These are phyloP conservation scores for Grosmannia huntii DNA, from an alignment of 2,329 filamentous ascomycete species.

Conservation along the genomic window DNA sequence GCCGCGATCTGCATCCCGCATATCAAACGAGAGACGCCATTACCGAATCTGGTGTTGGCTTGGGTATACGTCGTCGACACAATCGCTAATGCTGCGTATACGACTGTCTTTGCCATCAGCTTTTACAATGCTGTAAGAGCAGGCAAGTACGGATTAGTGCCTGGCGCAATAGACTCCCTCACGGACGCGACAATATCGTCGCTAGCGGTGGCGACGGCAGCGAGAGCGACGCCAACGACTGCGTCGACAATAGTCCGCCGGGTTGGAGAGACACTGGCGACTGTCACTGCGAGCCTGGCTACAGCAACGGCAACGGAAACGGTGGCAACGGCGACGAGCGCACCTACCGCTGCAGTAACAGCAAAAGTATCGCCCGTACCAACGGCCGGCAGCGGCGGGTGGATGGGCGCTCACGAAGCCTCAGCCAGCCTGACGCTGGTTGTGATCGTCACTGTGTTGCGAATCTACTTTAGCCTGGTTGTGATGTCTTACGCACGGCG, in stretches of 20 bases:
- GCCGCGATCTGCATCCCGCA: constrained; percentile 63
- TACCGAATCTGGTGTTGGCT: constrained; percentile 69
- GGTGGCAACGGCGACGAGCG: background rate
- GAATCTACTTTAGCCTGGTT: constrained; percentile 73
- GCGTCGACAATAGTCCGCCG: background rate
- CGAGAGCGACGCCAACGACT: background rate
- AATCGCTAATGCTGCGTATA: constrained; percentile 69
- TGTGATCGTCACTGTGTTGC: constrained; percentile 56
- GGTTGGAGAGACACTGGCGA: background rate
- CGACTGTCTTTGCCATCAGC: constrained; percentile 63
- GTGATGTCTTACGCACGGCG: constrained; percentile 73
- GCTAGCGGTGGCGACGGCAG: background rate
- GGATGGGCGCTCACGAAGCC: constrained; percentile 38
- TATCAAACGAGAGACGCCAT: constrained; percentile 64
- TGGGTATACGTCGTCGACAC: constrained; percentile 81
- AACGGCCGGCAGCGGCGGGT: constrained; percentile 11
- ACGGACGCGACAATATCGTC: background rate
- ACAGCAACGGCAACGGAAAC: background rate
- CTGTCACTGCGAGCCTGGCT: background rate
- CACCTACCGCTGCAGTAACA: background rate
- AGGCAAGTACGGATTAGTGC: background rate
- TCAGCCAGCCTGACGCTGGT: constrained; percentile 69
- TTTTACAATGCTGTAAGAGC: constrained; percentile 54
- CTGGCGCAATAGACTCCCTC: background rate
- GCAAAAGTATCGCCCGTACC: background rate